Evolutionary conservation across 2,329 filamentous ascomycete genomes (phyloP).

Genomic region (Mycogone perniciosa): DNA sequence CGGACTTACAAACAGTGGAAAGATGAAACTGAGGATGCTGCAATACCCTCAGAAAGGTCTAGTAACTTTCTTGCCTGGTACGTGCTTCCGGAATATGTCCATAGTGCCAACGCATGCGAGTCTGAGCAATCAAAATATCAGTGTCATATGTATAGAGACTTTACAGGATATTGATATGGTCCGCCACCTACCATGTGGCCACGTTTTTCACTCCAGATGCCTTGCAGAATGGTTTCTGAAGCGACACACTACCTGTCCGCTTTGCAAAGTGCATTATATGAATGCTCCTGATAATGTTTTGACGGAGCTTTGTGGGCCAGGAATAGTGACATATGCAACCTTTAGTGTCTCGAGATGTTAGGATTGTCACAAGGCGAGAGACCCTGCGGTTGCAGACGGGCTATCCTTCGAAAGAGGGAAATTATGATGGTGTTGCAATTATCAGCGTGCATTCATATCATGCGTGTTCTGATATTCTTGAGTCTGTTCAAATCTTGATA

Average conservation of each 20-base stretch:
- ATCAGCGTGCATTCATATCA: no score
- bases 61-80: neutral
- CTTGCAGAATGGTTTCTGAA: slow-evolving; percentile 12
- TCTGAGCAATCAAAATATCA: neutral
- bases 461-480: no score
- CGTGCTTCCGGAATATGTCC: no score
- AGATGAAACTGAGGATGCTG: neutral
- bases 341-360: no score
- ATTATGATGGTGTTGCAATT: no score
- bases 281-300: neutral
- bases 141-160: slow-evolving; percentile 14
- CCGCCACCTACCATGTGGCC: slow-evolving; percentile 11
- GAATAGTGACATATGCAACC: no score
- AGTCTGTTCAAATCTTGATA: no score
- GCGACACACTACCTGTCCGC: slow-evolving; percentile 14
- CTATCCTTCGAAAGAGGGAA: no score
- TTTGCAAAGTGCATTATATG: slow-evolving; percentile 8
- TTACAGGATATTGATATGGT: slow-evolving; percentile 10
- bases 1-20: neutral
- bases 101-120: no score
- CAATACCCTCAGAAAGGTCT: neutral
- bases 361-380: no score
- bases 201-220: slow-evolving; percentile 15
- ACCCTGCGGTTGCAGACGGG: no score
- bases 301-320: no score